phyloP scores from a whole-genome alignment of 768 basidiomycete genomes.

The Boletus rufocinnamomeus region DNA sequence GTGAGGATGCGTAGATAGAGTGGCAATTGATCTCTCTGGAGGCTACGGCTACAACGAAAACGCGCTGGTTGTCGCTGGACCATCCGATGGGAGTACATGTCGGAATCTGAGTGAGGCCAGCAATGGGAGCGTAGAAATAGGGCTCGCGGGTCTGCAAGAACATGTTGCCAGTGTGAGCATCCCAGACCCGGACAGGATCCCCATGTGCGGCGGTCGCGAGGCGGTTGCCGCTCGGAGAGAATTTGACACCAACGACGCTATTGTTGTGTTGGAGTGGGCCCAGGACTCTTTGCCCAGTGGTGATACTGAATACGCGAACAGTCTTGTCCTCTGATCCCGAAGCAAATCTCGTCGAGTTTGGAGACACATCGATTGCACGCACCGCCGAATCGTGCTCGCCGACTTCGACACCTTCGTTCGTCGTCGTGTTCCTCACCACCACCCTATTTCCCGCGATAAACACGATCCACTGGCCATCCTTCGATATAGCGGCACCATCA shows the following conservation, averaged over 20 bases:
- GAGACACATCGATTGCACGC: conserved; percentile 11
- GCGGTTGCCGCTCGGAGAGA: conserved; percentile 3
- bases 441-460: background rate
- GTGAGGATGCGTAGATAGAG: background rate
- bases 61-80: background rate
- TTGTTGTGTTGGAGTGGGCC: conserved; percentile 2
- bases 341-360: conserved; percentile 13
- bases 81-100: background rate
- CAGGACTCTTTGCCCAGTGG: conserved; percentile 2
- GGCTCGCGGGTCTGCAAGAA: background rate
- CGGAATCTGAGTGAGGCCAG: background rate
- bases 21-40: too few species aligned
- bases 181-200: conserved; percentile 6
- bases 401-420: conserved; percentile 3
- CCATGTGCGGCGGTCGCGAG: background rate
- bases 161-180: background rate
- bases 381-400: conserved; percentile 1
- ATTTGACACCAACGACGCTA: conserved; percentile 5
- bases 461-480: conserved; percentile 15
- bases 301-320: conserved; percentile 6
- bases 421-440: conserved; percentile 4
- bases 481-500: background rate
- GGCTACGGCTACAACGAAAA: background rate
- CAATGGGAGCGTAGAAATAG: too few species aligned
- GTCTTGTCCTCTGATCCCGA: conserved; percentile 13